Base-by-base conservation (phyloP, 176 grass and related monocot genomes). In the Carex cristatella region DNA sequence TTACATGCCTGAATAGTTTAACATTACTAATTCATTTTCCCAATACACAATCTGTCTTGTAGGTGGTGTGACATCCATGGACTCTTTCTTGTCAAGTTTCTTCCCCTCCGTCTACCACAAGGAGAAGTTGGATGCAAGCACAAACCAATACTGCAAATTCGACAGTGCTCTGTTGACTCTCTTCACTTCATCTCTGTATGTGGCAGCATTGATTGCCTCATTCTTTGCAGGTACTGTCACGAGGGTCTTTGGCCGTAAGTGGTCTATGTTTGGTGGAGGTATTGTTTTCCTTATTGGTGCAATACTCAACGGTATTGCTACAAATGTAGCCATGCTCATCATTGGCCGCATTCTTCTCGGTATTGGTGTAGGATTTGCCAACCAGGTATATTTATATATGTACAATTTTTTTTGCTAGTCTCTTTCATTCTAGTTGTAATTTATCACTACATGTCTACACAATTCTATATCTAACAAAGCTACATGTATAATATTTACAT, bases 231-330 rank as follows among this genome's bases (percentile, higher is more conserved):
- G 89, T 7, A 74, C 35, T 13, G 90, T 97, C 18, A 97, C 94
- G 2, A 93, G 92, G 10, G 82, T 90, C 57, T 90, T 80, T 84
- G 94, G 94, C 0, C 88, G 94, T 31, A 97, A 94, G 66, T 94
- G 94, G 94, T 97, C 94, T 70, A 97, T 97, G 94, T 94, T 97
- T 79, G 80, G 83, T 79, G 94, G 94, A 69, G 94, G 94, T 2
- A 0, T 97, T 54, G 92, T 89, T 11, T 97, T 97, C 87, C 84
- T 97, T 23, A 81, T 42, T 2, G 94, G 94, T 7, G 84, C 94
- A 0, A 81, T 81, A 1, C 69, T 97, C 53, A 97, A 94, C 67
- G 90, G 92, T 10, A 76, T 53, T 18, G 94, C 92, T 31, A 75
- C 84, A 1, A 61, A 80, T 70, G 73, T 94, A 23, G 2, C 89